Conservation (phyloP, 495 filamentous ascomycete species). For the Hypoxylon fragiforme region DNA sequence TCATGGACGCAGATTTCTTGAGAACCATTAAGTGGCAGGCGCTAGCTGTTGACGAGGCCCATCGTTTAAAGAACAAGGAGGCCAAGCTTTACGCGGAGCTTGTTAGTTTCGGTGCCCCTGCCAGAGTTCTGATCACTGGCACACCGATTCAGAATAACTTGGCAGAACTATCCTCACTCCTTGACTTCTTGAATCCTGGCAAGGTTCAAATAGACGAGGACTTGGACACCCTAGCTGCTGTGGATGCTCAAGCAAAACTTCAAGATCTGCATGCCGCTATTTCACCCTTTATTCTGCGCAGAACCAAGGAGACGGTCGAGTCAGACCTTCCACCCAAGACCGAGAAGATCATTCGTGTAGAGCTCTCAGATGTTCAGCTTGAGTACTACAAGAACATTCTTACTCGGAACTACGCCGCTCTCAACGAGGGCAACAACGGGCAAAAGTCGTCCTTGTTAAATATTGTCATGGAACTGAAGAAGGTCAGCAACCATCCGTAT, state of each 20-base stretch:
- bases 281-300: constrained; percentile 89
- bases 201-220: constrained; percentile 84
- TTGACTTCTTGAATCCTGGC: constrained; percentile 95
- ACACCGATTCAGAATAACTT: constrained; percentile 98
- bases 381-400: constrained; percentile 99
- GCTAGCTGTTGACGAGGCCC: constrained; percentile 93
- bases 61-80: constrained; percentile 94
- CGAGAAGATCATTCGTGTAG: constrained; percentile 97
- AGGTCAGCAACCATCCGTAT: constrained; percentile 97
- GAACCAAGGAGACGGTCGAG: constrained; percentile 95
- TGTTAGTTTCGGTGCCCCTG: constrained; percentile 79
- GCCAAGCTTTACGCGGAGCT: constrained; percentile 88
- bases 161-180: constrained; percentile 84
- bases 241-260: constrained; percentile 52
- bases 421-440: constrained; percentile 85
- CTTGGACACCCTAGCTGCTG: constrained; percentile 63
- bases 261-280: constrained; percentile 73
- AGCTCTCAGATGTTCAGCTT: constrained; percentile 90
- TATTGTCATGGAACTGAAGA: constrained; percentile 99
- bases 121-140: constrained; percentile 90
- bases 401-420: constrained; percentile 91
- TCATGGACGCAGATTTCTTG: constrained; percentile 76
- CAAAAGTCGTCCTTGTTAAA: constrained; percentile 95
- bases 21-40: constrained; percentile 95
- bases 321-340: constrained; percentile 94